Conservation (phyloP, 2,329 filamentous ascomycete genomes). For the Rosellinia necatrix region DNA sequence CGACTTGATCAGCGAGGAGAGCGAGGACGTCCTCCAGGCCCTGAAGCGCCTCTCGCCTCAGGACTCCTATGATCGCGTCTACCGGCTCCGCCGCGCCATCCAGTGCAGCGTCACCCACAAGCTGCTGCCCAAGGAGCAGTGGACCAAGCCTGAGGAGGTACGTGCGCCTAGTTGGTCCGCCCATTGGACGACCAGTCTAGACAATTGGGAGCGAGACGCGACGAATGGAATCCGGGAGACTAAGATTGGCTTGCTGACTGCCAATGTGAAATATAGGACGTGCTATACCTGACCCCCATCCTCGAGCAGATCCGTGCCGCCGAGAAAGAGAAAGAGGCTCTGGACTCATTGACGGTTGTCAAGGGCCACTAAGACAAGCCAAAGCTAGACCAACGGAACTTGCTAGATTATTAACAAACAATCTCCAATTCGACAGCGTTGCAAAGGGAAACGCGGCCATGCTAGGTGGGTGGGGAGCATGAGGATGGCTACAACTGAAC, state of each 20-base stretch:
- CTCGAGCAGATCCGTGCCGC: conserved; percentile 55
- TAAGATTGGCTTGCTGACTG: conserved; percentile 7
- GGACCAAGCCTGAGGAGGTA: conserved; percentile 62
- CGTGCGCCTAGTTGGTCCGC: conserved; percentile 22
- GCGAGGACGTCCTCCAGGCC: conserved; percentile 81
- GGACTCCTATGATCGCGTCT: conserved; percentile 95
- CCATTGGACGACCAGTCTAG: not conserved
- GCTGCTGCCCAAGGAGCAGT: conserved; percentile 65
- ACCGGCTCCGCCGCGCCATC: conserved; percentile 92
- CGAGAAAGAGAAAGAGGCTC: conserved; percentile 56
- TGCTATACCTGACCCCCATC: conserved; percentile 58
- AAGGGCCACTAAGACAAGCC: conserved; percentile 36
- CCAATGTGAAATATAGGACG: conserved; percentile 46
- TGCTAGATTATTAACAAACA: conserved; percentile 1
- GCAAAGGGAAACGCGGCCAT: conserved; percentile 11
- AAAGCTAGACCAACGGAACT: not conserved
- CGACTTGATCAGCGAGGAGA: conserved; percentile 93
- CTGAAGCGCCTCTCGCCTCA: conserved; percentile 88
- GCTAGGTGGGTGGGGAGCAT: not conserved
- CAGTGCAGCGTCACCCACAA: conserved; percentile 72
- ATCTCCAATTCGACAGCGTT: not conserved
- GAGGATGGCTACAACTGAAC: conserved; percentile 10
- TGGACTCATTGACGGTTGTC: conserved; percentile 40
- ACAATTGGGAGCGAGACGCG: not conserved
- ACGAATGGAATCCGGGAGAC: not conserved